A percentile compares a stretch with the other conserved stretches of the same genome.
Conservation (phyloP, 1,284 basidiomycete genomes). For the Cryptococcus maquisensis region DNA sequence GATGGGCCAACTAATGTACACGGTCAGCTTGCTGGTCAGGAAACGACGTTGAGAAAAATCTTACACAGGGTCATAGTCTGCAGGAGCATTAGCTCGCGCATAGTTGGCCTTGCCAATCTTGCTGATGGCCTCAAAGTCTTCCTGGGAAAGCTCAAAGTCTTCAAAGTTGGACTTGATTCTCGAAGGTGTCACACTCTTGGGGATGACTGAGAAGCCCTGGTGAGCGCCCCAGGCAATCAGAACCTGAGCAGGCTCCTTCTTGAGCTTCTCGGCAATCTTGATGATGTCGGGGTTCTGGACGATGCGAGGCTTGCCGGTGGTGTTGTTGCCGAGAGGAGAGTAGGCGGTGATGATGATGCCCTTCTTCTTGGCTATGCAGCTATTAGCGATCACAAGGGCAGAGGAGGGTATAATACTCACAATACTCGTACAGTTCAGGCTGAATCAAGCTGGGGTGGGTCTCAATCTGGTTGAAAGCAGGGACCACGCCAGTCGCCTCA, state of each 20-base stretch:
- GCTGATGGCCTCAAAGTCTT: constrained; percentile 60
- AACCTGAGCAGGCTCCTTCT: constrained; percentile 63
- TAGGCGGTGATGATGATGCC: constrained; percentile 78
- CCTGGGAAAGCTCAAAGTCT: constrained; percentile 60
- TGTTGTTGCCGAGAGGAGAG: constrained; percentile 70
- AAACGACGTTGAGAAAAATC: background rate
- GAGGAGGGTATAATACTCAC: constrained; percentile 5
- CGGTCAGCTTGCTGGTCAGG: background rate
- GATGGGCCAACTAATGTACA: constrained; percentile 58
- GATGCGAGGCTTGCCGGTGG: constrained; percentile 50
- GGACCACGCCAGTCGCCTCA: constrained; percentile 68
- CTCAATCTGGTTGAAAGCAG: constrained; percentile 78
- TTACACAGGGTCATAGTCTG: constrained; percentile 53
- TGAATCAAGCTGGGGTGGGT: constrained; percentile 61
- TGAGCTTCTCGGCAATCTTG: constrained; percentile 57
- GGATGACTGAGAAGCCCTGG: constrained; percentile 65
- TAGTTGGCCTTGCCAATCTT: constrained; percentile 57
- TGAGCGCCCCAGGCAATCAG: constrained; percentile 65
- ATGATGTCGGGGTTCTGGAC: constrained; percentile 54
- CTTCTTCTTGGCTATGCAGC: constrained; percentile 59
- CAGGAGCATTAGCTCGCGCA: constrained; percentile 62
- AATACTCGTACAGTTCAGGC: constrained; percentile 38
- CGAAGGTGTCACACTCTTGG: constrained; percentile 59
- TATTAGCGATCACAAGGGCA: background rate
- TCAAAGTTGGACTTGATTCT: constrained; percentile 64